phyloP scores from a whole-genome alignment of 2,329 filamentous ascomycete genomes.

The Niveomyces coronatus region DNA sequence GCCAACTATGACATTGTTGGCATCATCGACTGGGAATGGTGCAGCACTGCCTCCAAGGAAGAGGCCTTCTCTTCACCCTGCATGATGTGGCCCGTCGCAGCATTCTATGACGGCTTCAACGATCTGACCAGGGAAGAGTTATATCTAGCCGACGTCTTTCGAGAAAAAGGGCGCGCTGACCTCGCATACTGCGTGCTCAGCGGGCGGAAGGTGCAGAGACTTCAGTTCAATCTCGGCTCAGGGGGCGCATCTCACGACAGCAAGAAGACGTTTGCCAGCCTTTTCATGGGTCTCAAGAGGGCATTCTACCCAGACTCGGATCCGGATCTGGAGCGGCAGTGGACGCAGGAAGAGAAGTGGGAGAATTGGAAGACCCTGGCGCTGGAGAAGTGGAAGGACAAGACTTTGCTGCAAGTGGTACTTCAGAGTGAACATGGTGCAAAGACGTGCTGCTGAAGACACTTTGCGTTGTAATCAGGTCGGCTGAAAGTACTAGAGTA shows the following conservation, averaged over 20 bases:
- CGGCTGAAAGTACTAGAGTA: no score
- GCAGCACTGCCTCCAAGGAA: conserved; percentile 17
- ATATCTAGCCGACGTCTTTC: conserved; percentile 8
- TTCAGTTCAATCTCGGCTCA: conserved; percentile 13
- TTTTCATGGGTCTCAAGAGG: conserved; percentile 11
- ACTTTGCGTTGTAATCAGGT: no score
- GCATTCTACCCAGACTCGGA: conserved; percentile 1
- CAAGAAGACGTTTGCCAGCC: conserved; percentile 8
- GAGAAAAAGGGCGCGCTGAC: conserved; percentile 12
- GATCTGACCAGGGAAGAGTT: conserved; percentile 12
- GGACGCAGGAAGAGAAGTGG: conserved; percentile 3
- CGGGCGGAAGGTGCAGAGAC: conserved; percentile 12
- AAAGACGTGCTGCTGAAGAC: no score
- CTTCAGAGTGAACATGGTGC: no score
- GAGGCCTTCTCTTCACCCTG: conserved; percentile 16
- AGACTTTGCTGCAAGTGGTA: neutral
- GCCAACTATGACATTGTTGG: conserved; percentile 29
- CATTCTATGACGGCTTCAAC: conserved; percentile 22
- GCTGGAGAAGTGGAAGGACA: neutral
- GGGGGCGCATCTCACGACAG: neutral
- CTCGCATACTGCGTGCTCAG: conserved; percentile 12
- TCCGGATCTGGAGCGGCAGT: neutral
- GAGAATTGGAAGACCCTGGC: neutral
- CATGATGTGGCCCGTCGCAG: conserved; percentile 24
- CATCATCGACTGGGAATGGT: conserved; percentile 35